phyloP scores from a whole-genome alignment of 176 grass and related monocot genomes.

The Elaeis guineensis region DNA sequence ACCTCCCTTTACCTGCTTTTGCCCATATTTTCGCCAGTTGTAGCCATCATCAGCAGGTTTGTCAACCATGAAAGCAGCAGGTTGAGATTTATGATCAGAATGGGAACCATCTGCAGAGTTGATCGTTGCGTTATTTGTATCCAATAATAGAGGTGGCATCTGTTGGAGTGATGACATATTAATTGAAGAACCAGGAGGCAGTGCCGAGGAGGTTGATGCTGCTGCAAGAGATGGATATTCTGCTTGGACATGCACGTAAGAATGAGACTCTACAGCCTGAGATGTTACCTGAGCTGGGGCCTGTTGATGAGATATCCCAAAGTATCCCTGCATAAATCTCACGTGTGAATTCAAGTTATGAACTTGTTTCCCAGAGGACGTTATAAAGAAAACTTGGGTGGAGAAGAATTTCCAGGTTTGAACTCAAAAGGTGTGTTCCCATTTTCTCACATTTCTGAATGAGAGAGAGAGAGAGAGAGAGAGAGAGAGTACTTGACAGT shows the following conservation, averaged over 20 bases:
- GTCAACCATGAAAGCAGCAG: conserved; percentile 26
- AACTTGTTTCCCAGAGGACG: too few relatives aligned
- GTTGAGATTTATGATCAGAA: neutral
- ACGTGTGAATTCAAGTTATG: too few relatives aligned
- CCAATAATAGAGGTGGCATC: neutral
- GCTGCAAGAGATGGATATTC: neutral
- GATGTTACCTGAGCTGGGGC: neutral
- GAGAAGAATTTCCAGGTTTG: too few relatives aligned
- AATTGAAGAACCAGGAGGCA: neutral
- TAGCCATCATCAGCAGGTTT: conserved; percentile 75
- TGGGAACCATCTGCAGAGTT: neutral
- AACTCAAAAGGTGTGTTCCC: too few relatives aligned
- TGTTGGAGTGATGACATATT: neutral
- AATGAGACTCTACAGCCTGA: neutral
- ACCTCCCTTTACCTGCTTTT: conserved; percentile 82
- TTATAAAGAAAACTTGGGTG: too few relatives aligned
- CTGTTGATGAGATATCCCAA: neutral
- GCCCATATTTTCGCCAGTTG: conserved; percentile 85
- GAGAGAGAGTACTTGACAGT: too few relatives aligned
- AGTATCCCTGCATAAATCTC: conserved; percentile 1
- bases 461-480: too few relatives aligned
- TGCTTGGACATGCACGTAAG: neutral
- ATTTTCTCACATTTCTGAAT: too few relatives aligned
- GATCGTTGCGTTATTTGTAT: neutral
- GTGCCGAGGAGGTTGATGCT: neutral